Evolutionary conservation across 345 rosid genomes (phyloP).

Genomic region (Adansonia digitata): DNA sequence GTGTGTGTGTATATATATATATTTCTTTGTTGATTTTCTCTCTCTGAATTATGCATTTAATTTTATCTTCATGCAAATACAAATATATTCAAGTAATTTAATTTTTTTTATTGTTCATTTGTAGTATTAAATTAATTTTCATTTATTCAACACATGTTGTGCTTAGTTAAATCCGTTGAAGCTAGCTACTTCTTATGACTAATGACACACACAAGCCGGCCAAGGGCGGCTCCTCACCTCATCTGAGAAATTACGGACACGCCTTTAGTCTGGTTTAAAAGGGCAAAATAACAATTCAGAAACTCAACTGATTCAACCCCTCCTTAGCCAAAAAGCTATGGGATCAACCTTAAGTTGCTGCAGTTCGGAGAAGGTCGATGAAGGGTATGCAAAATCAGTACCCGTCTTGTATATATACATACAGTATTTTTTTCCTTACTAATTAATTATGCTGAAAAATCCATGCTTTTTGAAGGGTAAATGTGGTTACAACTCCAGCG

Average conservation of each 20-base stretch:
- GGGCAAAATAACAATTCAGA: conserved; percentile 4
- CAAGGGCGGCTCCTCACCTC: conserved; percentile 30
- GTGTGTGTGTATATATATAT: too few relatives aligned
- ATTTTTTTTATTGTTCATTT: too few relatives aligned
- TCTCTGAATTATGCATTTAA: too few relatives aligned
- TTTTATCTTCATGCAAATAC: too few relatives aligned
- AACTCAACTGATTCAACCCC: not conserved
- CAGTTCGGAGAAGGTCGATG: conserved; percentile 38
- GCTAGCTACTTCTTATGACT: not conserved
- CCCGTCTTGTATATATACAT: not conserved
- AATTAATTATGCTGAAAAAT: not conserved
- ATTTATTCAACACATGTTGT: not conserved
- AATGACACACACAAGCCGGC: conserved; percentile 31
- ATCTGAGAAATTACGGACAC: conserved; percentile 16
- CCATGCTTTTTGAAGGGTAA: conserved; percentile 10
- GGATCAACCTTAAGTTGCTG: conserved; percentile 52
- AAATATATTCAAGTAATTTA: too few relatives aligned
- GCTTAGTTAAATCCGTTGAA: conserved; percentile 3
- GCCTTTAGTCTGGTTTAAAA: conserved; percentile 22
- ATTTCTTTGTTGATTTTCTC: too few relatives aligned
- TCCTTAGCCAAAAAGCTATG: conserved; percentile 25
- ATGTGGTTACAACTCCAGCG: conserved; percentile 19
- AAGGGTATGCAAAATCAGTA: conserved; percentile 29
- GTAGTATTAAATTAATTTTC: too few relatives aligned
- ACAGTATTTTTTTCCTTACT: not conserved